Evolutionary conservation across 805 yeast genomes (phyloP).

Genomic region (Lachancea sp.): DNA sequence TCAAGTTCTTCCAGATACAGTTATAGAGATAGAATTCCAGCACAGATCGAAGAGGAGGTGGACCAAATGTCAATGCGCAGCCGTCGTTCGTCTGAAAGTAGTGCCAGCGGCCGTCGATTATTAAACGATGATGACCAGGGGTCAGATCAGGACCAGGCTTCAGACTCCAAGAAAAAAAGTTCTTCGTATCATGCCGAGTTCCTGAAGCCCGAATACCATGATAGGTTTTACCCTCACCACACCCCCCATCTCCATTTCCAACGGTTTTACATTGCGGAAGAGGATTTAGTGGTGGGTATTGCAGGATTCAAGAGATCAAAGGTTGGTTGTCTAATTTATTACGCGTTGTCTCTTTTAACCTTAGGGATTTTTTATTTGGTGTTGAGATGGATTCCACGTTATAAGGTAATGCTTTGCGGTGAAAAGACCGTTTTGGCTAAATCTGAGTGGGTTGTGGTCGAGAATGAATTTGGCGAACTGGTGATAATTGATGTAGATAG

Average conservation of each 20-base stretch:
- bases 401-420: conserved; percentile 64
- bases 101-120: conserved; percentile 3
- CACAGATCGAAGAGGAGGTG: conserved; percentile 31
- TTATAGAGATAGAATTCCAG: conserved; percentile 36
- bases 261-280: conserved; percentile 89
- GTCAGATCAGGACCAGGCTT: conserved; percentile 19
- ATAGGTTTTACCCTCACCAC: conserved; percentile 38
- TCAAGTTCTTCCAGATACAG: conserved; percentile 35
- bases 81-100: conserved; percentile 22
- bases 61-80: conserved; percentile 28
- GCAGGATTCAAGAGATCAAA: conserved; percentile 73
- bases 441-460: conserved; percentile 90
- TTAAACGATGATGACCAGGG: conserved; percentile 9
- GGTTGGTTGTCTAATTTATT: conserved; percentile 43
- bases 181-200: conserved; percentile 25
- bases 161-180: conserved; percentile 25
- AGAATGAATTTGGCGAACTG: conserved; percentile 88
- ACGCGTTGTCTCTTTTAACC: conserved; percentile 49
- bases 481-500: conserved; percentile 50
- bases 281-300: conserved; percentile 87
- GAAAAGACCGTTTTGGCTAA: conserved; percentile 59
- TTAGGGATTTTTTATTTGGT: conserved; percentile 68
- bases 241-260: conserved; percentile 51
- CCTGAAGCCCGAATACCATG: conserved; percentile 36
- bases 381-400: conserved; percentile 81